phyloP scores from a whole-genome alignment of 2,329 filamentous ascomycete genomes.

The Raffaelea arxii region DNA sequence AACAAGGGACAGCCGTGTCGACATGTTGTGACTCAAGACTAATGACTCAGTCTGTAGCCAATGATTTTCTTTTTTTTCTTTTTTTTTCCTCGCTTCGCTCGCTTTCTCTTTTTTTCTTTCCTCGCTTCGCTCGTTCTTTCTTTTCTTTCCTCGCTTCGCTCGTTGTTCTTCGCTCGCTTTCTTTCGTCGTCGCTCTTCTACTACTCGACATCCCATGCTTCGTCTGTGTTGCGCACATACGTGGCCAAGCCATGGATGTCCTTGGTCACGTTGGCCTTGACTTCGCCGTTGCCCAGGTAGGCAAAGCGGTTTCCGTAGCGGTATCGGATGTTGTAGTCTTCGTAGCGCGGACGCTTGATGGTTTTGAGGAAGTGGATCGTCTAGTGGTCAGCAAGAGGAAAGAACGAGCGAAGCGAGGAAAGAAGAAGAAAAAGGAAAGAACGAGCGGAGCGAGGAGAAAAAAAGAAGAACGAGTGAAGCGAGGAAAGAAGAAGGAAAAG shows the following conservation, averaged over 20 bases:
- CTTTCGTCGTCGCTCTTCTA: not conserved
- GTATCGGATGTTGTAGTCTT: slow-evolving; percentile 12
- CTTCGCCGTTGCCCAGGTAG: slow-evolving; percentile 30
- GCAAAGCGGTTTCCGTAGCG: slow-evolving; percentile 24
- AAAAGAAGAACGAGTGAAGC: not conserved
- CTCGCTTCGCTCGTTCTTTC: too few species aligned
- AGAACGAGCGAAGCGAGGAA: not conserved
- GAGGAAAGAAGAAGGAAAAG: not conserved
- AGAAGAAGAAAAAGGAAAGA: not conserved
- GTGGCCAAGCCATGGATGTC: slow-evolving; percentile 30
- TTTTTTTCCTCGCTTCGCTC: too few species aligned
- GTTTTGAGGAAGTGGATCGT: slow-evolving; percentile 14
- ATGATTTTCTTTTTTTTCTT: not conserved
- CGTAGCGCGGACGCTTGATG: slow-evolving; percentile 9
- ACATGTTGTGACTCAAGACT: too few species aligned
- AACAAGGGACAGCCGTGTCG: too few species aligned
- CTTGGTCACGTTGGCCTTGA: slow-evolving; percentile 30
- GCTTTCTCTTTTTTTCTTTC: too few species aligned
- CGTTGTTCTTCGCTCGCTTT: not conserved
- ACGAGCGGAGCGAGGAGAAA: not conserved
- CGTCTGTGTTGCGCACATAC: slow-evolving; percentile 32
- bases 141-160: too few species aligned
- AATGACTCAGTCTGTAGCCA: too few species aligned
- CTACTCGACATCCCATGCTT: slow-evolving; percentile 34
- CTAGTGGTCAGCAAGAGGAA: not conserved